Base-by-base conservation (phyloP, 768 basidiomycete species). In the Psilocybe sp. region DNA sequence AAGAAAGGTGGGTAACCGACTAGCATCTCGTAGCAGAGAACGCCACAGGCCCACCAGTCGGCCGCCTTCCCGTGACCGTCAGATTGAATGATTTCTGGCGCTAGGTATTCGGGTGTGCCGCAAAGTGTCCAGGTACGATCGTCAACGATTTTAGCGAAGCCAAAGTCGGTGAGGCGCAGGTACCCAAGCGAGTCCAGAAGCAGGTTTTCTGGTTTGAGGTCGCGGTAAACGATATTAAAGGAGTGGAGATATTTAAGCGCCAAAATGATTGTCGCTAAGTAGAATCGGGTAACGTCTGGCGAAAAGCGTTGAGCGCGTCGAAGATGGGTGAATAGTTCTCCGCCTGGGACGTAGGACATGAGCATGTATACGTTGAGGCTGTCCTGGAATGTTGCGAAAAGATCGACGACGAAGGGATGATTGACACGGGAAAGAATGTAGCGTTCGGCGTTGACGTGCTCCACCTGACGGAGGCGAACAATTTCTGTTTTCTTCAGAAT, bases 1-100 rank as follows among this genome's bases (percentile, higher is more conserved):
- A 92, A 98, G 78, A 98, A 99, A 16, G 97, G 97, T 20, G 96
- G 95, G 63, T 96, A 98, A 1, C 97, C 97, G 31, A 96, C 96
- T 39, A 99, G 82, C 94, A 98, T 98, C 67, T 99, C 97, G 66
- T 96, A 99, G 66, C 91, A 92, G 33, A 99, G 76, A 40, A 98
- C 90, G 15, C 97, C 97, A 60, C 94, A 88, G 8, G 97, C 96
- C 97, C 97, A 99, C 94, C 94, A 99, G 65, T 99, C 96, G 5
- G 94, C 95, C 8, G 95, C 94, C 67, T 97, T 96, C 10, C 94
- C 94, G 68, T 99, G 97, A 10, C 97, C 97, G 54, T 96, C 94
- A 5, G 92, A 93, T 62, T 96, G 88, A 50, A 99, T 97, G 50
- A 99, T 97, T 70, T 99, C 97, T 15, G 97, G 97, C 2, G 97